Base-by-base conservation (phyloP, 805 yeast species). In the Schwanniomyces polymorphus region DNA sequence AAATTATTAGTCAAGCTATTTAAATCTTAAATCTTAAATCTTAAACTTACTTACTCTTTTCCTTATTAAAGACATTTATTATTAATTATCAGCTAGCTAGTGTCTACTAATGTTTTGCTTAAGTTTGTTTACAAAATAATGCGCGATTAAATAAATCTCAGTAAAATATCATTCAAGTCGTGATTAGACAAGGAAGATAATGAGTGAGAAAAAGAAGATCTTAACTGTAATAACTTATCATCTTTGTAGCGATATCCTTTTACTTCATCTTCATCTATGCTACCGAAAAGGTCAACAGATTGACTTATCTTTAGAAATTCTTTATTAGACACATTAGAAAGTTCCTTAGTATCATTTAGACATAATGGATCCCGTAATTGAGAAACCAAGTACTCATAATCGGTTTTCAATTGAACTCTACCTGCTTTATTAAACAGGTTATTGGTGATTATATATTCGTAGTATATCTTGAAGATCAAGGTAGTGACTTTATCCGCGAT, bases 371-470 rank as follows among this genome's bases (percentile, higher is more conserved):
- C 54, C 11, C 50, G 50, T 31, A 70, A 49, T 23, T 54, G 46
- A 8, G 43, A 37, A 1, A 50, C 46, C 21, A 61, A 26, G 21
- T 49, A 65, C 7, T 57, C 57, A 27, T 70, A 53, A 51, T 73
- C 78, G 5, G 47, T 45, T 9, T 53, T 50, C 23, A 73, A 57
- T 51, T 72, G 76, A n/a, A 45, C 47, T 6, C 63, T 57, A 0
- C 78, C 78, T 2, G 21, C 21, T 18, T 51, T 56, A 46, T 58
- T 63, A 51, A 73, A 73, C 46, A 57, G 64, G 50, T 71, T 71
- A 48, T 72, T 73, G 28, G 75, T 67, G 34, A 73, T 56, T 29
- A 73, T 58, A 46, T 69, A 73, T 47, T 73, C 78, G 29, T 55
- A 58, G 41, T 71, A 49, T 12, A 70, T 59, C 10, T 46, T 43